phyloP scores from a whole-genome alignment of 2,329 filamentous ascomycete species.

The Trichoderma aggressivum region DNA sequence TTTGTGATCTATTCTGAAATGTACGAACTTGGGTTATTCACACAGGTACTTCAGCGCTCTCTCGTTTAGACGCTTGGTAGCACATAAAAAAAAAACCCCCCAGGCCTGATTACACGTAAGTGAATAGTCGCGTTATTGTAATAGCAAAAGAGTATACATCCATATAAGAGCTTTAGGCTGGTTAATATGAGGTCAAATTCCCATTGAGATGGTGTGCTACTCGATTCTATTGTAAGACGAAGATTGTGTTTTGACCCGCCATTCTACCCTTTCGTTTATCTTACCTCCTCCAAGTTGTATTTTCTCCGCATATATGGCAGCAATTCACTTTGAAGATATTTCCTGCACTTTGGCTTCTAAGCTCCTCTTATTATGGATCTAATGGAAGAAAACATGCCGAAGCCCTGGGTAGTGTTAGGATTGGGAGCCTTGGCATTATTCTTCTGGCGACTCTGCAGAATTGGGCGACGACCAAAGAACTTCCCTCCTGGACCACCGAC shows the following conservation, averaged over 20 bases:
- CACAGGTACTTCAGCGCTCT: background rate
- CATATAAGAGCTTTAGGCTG: background rate
- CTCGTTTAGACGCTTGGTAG: background rate
- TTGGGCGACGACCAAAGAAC: conserved; percentile 2
- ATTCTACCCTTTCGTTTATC: background rate
- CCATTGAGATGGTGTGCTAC: background rate
- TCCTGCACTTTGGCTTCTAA: background rate
- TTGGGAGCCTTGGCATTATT: background rate
- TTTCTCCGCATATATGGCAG: background rate
- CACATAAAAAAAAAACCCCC: too few species aligned
- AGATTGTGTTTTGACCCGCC: background rate
- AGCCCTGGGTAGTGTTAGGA: background rate
- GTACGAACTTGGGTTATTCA: background rate
- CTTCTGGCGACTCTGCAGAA: background rate
- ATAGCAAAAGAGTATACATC: background rate
- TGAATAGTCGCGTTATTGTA: too few species aligned
- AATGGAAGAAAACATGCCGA: background rate
- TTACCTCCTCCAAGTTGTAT: background rate
- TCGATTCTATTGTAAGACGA: background rate
- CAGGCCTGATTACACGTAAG: too few species aligned
- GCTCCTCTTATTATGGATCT: background rate
- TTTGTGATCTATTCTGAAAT: background rate
- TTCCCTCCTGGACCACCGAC: conserved; percentile 7
- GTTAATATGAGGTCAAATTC: too few species aligned
- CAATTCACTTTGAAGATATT: background rate